A percentile compares a stretch with the other conserved stretches of the same genome.
Conservation (phyloP, 2,329 filamentous ascomycete species). For the Clonostachys chloroleuca region DNA sequence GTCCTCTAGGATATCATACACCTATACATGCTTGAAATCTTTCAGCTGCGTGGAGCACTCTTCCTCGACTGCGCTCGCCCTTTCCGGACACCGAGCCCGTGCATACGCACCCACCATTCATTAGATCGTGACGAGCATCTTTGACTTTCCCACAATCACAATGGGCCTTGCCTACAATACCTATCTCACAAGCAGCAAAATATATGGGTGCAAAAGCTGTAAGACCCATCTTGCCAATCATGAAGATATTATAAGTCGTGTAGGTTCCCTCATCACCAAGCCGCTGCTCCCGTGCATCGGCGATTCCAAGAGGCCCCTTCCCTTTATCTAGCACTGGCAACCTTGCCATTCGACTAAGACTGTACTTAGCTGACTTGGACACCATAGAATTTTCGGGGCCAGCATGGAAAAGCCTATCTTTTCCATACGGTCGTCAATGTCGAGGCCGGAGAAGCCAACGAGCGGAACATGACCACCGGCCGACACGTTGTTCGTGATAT, state of each 20-base stretch:
- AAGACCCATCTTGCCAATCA: constrained; percentile 94
- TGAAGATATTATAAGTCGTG: constrained; percentile 91
- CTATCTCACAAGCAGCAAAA: constrained; percentile 80
- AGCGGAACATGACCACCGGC: constrained; percentile 97
- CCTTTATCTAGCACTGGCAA: background rate
- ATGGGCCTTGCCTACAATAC: constrained; percentile 93
- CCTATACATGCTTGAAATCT: too few relatives aligned
- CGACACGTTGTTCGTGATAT: constrained; percentile 94
- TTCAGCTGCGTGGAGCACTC: too few relatives aligned
- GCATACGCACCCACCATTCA: too few relatives aligned
- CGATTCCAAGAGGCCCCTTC: background rate
- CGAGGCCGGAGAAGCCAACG: constrained; percentile 74
- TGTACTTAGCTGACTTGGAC: background rate
- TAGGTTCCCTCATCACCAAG: constrained; percentile 37
- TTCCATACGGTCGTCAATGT: constrained; percentile 95
- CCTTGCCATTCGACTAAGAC: too few relatives aligned
- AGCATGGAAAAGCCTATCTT: constrained; percentile 96
- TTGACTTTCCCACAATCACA: constrained; percentile 8
- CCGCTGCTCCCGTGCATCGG: background rate
- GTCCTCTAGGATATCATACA: too few relatives aligned
- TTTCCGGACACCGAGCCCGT: too few relatives aligned
- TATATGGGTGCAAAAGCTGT: constrained; percentile 92
- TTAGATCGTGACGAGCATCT: too few relatives aligned
- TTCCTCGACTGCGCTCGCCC: too few relatives aligned
- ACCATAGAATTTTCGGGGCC: constrained; percentile 87